Conservation (phyloP, 768 basidiomycete species). For the Serendipita sp. region DNA sequence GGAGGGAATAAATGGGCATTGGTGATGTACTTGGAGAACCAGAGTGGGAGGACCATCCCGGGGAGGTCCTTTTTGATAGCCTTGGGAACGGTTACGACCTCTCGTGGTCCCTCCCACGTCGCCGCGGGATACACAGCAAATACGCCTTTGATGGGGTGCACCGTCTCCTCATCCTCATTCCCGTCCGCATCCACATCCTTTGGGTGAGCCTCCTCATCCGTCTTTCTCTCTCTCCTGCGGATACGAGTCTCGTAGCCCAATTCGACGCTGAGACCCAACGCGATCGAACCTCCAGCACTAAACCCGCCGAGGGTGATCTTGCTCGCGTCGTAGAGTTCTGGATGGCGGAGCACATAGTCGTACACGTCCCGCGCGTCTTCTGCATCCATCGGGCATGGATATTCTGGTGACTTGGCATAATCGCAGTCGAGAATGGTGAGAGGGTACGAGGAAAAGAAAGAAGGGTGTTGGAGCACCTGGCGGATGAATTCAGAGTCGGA, state of each 20-base stretch:
- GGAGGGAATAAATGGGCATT: neutral
- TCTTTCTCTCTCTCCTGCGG: no score
- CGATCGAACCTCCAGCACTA: neutral
- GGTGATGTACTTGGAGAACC: neutral
- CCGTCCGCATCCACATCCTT: no score
- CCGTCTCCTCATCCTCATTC: neutral
- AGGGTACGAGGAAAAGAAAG: neutral
- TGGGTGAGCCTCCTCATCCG: no score
- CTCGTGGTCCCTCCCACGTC: neutral
- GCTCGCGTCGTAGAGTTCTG: neutral
- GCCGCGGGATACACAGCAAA: neutral
- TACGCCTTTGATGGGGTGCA: neutral
- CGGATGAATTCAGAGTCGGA: neutral
- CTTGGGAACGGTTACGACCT: neutral
- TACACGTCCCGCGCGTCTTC: conserved; percentile 6
- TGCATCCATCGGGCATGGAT: neutral
- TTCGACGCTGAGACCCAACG: neutral
- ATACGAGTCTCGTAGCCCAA: neutral
- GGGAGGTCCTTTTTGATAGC: neutral
- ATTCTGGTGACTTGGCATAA: conserved; percentile 4
- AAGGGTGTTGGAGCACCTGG: neutral
- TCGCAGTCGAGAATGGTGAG: conserved; percentile 4
- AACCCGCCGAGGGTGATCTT: neutral
- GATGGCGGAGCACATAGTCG: neutral
- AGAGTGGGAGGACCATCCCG: neutral